Base-by-base conservation (phyloP, 148 eudicot species). In the Chenopodium berlandieri region DNA sequence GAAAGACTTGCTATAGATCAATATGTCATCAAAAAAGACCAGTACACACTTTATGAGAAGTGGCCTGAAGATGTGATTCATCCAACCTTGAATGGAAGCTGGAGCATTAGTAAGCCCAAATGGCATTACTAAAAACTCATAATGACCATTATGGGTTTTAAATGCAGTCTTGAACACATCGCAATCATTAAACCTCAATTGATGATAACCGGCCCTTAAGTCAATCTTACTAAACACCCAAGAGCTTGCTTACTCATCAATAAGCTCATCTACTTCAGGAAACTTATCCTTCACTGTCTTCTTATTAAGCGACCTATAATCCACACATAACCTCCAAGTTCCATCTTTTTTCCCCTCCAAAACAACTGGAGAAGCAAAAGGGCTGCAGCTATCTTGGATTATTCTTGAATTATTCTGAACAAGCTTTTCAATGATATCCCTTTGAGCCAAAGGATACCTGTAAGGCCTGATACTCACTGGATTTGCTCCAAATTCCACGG, bases 61-160 rank as follows among this genome's bases (percentile, higher is more conserved):
- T 8, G 70, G 48, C 6, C 8, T 32, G 13, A 37, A 71, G 16
- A 71, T 22, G 11, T 34, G 23, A 32, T 71, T 71, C 74, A 66
- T 32, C 48, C 74, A 71, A 7, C n/a, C 9, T 37, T 71, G 74
- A 20, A 71, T 37, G 9, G 74, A 32, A 40, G 74, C n/a, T 17
- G 74, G 74, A 4, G 74, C 74, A 71, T 71, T 71, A 4, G n/a
- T 37, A 12, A 71, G 20, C 10, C 74, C 47, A 37, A 71, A 71
- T 10, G 74, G 74, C 50, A 71, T 71, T 2, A 71, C 74, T 4
- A 37, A 11, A 7, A 71, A 71, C 23, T 71, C 74, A 71, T 32
- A 71, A 7, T 34, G 74, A 2, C 74, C 74, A 34, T 71, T 9
- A 1, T 66, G 70, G 2, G 34, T 66, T 27, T 27, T 66, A 66